Base-by-base conservation (phyloP, 345 rosid genomes). In the Camelina sativa region DNA sequence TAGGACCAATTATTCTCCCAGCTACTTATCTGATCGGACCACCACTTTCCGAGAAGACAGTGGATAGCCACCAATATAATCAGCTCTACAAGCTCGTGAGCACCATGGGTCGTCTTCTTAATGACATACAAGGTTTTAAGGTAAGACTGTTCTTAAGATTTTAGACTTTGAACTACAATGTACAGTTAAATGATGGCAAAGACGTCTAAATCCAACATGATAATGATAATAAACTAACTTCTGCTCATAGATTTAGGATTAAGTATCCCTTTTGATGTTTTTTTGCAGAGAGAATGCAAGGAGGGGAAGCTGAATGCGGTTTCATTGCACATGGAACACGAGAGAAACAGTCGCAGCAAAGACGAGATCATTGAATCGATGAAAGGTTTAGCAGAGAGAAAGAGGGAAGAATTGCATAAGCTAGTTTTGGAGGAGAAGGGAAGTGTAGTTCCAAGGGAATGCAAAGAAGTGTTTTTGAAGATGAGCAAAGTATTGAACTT, bases 1-100 rank as follows among this genome's bases (percentile, higher is more conserved):
- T 95, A 71, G 99, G 96, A 62, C 99, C 97, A 3, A 85, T 90
- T 48, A 83, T 92, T 71, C 93, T 92, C 72, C 97, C 96, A 4
- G 80, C 90, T 25, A 76, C 88, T n/a, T 92, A 85, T 73, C 76
- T 95, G 37, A 82, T 89, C 9, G 94, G 98, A 64, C 94, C 98
- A 44, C 79, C 63, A 59, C 82, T 95, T 38, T 62, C 85, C 2
- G 88, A 87, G 59, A 81, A 80, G 53, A 80, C 74, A 7, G 79
- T 78, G 10, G 71, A 73, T 68, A 80, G 82, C 78, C 17, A 51
- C 0, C 88, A 89, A 76, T 77, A 76, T 23, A 73, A 75, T 40
- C 60, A 78, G 52, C 81, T 95, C 19, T 89, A 43, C 62, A 68
- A 81, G 81, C 80, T 83, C 25, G 79, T 89, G 84, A 86, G 97